phyloP scores from a whole-genome alignment of 305 asterid genomes.

The Ajuga reptans region DNA sequence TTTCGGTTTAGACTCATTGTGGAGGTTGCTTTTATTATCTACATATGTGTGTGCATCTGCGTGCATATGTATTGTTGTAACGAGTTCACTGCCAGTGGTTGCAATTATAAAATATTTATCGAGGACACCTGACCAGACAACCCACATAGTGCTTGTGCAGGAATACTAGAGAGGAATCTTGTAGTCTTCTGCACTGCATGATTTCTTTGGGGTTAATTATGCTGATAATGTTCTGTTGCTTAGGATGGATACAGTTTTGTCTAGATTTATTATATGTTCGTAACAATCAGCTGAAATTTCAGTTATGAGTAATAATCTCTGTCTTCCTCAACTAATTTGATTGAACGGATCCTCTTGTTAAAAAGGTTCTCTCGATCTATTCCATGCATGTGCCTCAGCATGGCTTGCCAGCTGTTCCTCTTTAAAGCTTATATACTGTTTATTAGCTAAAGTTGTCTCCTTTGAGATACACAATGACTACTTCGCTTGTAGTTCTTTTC shows the following conservation, averaged over 20 bases:
- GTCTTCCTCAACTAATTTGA: not conserved
- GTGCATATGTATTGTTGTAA: not conserved
- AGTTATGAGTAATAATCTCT: not conserved
- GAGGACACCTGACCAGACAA: not conserved
- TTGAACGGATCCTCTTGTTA: not conserved
- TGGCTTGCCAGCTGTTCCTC: not conserved
- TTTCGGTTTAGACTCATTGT: not conserved
- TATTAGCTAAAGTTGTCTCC: not conserved
- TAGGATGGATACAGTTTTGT: not conserved
- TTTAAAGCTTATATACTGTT: not conserved
- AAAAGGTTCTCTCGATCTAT: not conserved
- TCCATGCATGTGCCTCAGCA: not conserved
- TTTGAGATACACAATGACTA: not conserved
- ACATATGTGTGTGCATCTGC: not conserved
- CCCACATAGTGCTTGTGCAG: not conserved
- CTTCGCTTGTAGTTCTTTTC: not conserved
- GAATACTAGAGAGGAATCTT: not conserved
- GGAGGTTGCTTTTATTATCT: not conserved
- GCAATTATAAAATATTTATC: not conserved
- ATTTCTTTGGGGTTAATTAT: not conserved
- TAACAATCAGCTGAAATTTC: not conserved
- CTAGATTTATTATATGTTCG: not conserved
- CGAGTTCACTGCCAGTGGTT: not conserved
- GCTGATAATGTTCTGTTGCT: not conserved
- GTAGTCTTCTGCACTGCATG: constrained; percentile 8